Evolutionary conservation across 2,329 filamentous ascomycete genomes (phyloP).

Genomic region (Dryadomyces quercivorus): DNA sequence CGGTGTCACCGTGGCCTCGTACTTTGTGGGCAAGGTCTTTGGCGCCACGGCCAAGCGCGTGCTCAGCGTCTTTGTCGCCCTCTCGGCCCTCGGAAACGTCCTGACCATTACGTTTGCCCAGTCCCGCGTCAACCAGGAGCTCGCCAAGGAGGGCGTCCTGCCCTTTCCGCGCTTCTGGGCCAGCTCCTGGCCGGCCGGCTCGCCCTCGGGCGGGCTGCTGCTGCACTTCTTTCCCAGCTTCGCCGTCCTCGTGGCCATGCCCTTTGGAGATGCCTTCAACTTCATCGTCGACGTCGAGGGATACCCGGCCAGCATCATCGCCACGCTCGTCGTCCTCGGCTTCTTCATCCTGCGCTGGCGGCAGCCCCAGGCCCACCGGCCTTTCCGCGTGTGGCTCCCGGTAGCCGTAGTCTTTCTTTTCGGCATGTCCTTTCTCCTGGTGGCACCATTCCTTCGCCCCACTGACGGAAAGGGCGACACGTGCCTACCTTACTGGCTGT

Average conservation of each 20-base stretch:
- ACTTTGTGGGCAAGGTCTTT: slow-evolving; percentile 52
- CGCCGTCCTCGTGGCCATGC: slow-evolving; percentile 29
- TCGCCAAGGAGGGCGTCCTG: slow-evolving; percentile 54
- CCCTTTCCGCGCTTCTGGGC: slow-evolving; percentile 51
- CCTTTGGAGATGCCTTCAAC: slow-evolving; percentile 44
- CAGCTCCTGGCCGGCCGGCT: slow-evolving; percentile 52
- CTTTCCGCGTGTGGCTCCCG: slow-evolving; percentile 40
- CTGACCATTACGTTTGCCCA: slow-evolving; percentile 54
- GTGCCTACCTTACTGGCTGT: slow-evolving; percentile 29
- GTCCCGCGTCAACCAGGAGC: slow-evolving; percentile 53
- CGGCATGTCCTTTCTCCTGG: slow-evolving; percentile 26
- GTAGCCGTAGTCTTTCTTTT: slow-evolving; percentile 33
- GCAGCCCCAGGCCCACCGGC: slow-evolving; percentile 34
- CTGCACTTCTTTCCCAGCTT: slow-evolving; percentile 55
- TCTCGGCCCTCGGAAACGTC: slow-evolving; percentile 51
- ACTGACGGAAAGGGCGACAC: slow-evolving; percentile 25
- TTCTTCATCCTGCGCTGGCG: slow-evolving; percentile 20
- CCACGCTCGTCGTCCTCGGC: slow-evolving; percentile 38
- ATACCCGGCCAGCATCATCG: slow-evolving; percentile 36
- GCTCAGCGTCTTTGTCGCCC: slow-evolving; percentile 44
- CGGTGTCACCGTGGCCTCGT: slow-evolving; percentile 46
- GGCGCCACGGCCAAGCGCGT: slow-evolving; percentile 44
- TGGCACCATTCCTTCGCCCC: slow-evolving; percentile 33
- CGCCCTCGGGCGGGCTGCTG: slow-evolving; percentile 47
- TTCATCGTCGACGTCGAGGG: slow-evolving; percentile 39